Evolutionary conservation across 768 basidiomycete species (phyloP).

Genomic region (Tylopilus rubrobrunneus): DNA sequence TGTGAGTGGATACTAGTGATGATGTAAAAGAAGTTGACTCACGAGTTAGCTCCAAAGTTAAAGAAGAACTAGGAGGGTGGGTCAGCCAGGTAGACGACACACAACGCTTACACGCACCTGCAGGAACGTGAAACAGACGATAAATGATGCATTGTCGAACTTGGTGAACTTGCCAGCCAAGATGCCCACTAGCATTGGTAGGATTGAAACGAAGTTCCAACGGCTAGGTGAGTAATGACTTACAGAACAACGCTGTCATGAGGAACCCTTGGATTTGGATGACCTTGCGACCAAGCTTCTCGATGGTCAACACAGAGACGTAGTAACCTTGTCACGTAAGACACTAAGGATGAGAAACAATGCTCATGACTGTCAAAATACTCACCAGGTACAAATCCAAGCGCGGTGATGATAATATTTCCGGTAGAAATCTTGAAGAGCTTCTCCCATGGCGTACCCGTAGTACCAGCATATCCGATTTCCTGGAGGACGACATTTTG

Average conservation of each 20-base stretch:
- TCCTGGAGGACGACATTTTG: slow-evolving; percentile 73
- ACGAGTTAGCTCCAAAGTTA: slow-evolving; percentile 77
- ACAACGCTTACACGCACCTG: slow-evolving; percentile 37
- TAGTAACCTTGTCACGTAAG: slow-evolving; percentile 52
- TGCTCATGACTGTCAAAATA: neutral
- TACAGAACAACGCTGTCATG: slow-evolving; percentile 64
- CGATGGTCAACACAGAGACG: slow-evolving; percentile 62
- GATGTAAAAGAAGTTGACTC: slow-evolving; percentile 15
- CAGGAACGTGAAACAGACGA: slow-evolving; percentile 68
- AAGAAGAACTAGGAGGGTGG: slow-evolving; percentile 57
- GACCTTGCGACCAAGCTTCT: slow-evolving; percentile 67
- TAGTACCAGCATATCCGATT: slow-evolving; percentile 62
- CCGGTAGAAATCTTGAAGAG: slow-evolving; percentile 67
- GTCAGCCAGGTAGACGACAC: neutral
- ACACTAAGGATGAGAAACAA: neutral
- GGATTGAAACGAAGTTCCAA: neutral
- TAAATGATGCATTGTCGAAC: slow-evolving; percentile 56
- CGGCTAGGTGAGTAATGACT: slow-evolving; percentile 5
- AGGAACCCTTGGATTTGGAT: slow-evolving; percentile 79
- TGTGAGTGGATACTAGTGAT: neutral
- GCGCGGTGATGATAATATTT: slow-evolving; percentile 65
- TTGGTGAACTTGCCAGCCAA: slow-evolving; percentile 61
- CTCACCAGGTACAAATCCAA: slow-evolving; percentile 75
- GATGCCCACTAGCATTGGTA: slow-evolving; percentile 47
- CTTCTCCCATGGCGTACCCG: slow-evolving; percentile 57